These are phyloP conservation scores for Casuarina glauca DNA, from an alignment of 306 rosid species.

Conservation along the genomic window DNA sequence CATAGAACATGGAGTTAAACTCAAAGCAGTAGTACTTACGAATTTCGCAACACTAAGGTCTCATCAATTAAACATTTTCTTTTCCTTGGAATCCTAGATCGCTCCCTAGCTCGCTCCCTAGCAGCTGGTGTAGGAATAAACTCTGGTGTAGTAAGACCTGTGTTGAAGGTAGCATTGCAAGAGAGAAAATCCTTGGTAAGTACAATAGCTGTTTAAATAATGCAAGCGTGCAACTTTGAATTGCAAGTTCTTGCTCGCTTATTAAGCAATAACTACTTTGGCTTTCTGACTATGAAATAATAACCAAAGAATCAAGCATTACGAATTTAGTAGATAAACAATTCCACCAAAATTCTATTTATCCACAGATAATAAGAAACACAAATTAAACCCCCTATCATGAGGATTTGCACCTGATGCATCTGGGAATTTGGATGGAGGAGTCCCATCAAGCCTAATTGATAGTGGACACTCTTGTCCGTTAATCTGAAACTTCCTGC, in stretches of 20 bases:
- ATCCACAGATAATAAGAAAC: conserved; percentile 9
- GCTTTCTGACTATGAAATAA: neutral
- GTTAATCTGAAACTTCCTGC: conserved; percentile 28
- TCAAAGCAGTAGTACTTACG: conserved; percentile 45
- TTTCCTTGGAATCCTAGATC: conserved; percentile 45
- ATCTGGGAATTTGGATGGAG: conserved; percentile 40
- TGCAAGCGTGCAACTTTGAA: neutral
- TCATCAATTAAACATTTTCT: conserved; percentile 61
- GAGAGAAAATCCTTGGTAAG: conserved; percentile 4
- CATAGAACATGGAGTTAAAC: neutral
- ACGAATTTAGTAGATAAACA: neutral
- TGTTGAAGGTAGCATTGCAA: conserved; percentile 14
- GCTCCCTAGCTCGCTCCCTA: conserved; percentile 43
- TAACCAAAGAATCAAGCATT: neutral
- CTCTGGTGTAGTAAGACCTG: conserved; percentile 54
- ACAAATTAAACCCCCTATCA: conserved; percentile 21
- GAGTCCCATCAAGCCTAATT: conserved; percentile 34
- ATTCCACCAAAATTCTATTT: neutral
- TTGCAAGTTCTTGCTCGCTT: neutral
- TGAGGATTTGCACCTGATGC: conserved; percentile 40
- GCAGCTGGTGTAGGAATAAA: conserved; percentile 57
- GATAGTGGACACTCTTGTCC: conserved; percentile 24
- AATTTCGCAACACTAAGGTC: conserved; percentile 42
- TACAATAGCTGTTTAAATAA: neutral
- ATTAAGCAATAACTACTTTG: neutral